Evolutionary conservation across 345 rosid genomes (phyloP).

Genomic region (Hypericum androsaemum): DNA sequence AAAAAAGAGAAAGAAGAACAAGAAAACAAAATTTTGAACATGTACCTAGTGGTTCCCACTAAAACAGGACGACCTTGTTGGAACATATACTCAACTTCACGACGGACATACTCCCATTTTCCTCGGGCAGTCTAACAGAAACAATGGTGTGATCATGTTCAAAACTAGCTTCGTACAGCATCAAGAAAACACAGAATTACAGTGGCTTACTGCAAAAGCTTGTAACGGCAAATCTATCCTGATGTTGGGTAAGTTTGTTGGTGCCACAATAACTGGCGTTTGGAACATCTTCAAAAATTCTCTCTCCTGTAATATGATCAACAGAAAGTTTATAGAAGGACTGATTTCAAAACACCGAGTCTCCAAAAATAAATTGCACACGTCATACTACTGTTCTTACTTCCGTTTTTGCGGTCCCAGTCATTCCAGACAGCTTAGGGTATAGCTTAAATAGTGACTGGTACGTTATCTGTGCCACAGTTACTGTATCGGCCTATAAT

Average conservation of each 20-base stretch:
- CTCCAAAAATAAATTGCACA: slow-evolving; percentile 7
- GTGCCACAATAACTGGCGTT: slow-evolving; percentile 85
- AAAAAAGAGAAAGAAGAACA: background rate
- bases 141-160: slow-evolving; percentile 9
- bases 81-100: slow-evolving; percentile 87
- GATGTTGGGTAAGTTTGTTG: slow-evolving; percentile 83
- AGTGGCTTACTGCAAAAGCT: slow-evolving; percentile 75
- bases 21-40: slow-evolving; percentile 1
- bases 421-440: slow-evolving; percentile 96
- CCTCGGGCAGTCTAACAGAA: slow-evolving; percentile 70
- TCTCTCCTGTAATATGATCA: slow-evolving; percentile 52
- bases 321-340: slow-evolving; percentile 1
- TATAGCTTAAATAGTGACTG: slow-evolving; percentile 94
- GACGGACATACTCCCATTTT: slow-evolving; percentile 82
- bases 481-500: slow-evolving; percentile 82
- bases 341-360: background rate
- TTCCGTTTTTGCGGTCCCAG: slow-evolving; percentile 98
- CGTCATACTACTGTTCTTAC: slow-evolving; percentile 27
- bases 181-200: background rate
- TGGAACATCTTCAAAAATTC: slow-evolving; percentile 91
- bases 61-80: slow-evolving; percentile 92
- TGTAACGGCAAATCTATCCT: slow-evolving; percentile 84
- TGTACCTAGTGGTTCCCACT: slow-evolving; percentile 93
- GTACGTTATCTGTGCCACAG: slow-evolving; percentile 94
- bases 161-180: background rate